A percentile compares a stretch with the other conserved stretches of the same genome.
phyloP scores from a whole-genome alignment of 2,329 filamentous ascomycete genomes.

The Alternaria arbusti region DNA sequence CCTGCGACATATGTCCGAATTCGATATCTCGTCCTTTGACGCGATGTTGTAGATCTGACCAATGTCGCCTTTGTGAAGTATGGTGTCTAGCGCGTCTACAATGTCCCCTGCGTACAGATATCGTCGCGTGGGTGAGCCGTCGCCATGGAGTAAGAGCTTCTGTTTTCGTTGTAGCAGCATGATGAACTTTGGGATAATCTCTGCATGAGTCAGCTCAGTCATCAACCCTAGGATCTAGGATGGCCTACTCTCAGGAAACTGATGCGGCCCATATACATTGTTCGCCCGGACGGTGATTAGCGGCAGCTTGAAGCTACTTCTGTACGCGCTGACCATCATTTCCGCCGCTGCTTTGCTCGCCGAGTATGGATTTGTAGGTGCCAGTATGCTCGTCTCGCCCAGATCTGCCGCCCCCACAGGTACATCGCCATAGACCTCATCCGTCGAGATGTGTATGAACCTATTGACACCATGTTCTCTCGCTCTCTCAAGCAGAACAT shows the following conservation, averaged over 20 bases:
- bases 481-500: conserved; percentile 78
- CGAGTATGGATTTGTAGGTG: conserved; percentile 82
- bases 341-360: conserved; percentile 82
- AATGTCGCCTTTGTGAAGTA: conserved; percentile 76
- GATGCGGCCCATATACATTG: conserved; percentile 85
- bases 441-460: conserved; percentile 84
- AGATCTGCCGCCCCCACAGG: conserved; percentile 74
- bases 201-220: conserved; percentile 58
- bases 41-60: conserved; percentile 85
- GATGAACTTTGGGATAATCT: conserved; percentile 84
- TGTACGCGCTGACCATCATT: conserved; percentile 87
- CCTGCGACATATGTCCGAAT: conserved; percentile 70
- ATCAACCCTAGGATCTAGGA: too few species aligned
- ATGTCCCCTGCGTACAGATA: conserved; percentile 83
- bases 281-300: conserved; percentile 82
- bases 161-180: conserved; percentile 71
- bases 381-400: conserved; percentile 74
- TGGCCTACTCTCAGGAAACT: conserved; percentile 78
- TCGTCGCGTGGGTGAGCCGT: conserved; percentile 74
- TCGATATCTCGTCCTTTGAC: conserved; percentile 78
- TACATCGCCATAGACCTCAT: conserved; percentile 86
- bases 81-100: conserved; percentile 82
- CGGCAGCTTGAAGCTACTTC: conserved; percentile 81
- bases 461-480: conserved; percentile 73
- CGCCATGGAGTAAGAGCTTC: conserved; percentile 76